Evolutionary conservation across 148 eudicot genomes (phyloP).

Genomic region (Chenopodium berlandieri): DNA sequence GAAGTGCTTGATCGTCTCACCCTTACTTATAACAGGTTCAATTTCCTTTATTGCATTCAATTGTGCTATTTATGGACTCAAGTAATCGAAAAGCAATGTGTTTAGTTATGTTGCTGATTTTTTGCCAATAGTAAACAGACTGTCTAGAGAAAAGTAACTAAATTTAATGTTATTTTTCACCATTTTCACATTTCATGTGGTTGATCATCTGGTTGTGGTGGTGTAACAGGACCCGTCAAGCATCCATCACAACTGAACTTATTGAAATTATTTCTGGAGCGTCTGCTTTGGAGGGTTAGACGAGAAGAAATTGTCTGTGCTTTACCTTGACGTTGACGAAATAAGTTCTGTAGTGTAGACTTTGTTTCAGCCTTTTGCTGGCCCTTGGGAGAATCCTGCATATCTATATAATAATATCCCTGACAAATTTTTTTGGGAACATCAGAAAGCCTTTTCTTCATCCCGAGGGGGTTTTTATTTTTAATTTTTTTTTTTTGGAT

Average conservation of each 20-base stretch:
- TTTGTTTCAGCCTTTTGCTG: slow-evolving; percentile 26
- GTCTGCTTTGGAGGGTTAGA: slow-evolving; percentile 69
- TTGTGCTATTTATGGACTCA: background rate
- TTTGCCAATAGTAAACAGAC: background rate
- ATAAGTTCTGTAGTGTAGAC: slow-evolving; percentile 32
- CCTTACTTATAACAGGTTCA: slow-evolving; percentile 73
- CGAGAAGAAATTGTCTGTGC: slow-evolving; percentile 10
- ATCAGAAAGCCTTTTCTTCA: slow-evolving; percentile 8
- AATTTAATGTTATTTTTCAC: background rate
- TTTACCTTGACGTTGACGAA: slow-evolving; percentile 44
- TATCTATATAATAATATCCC: slow-evolving; percentile 23
- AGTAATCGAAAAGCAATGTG: background rate
- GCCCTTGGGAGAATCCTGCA: slow-evolving; percentile 19
- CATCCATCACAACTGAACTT: slow-evolving; percentile 84
- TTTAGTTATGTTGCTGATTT: background rate
- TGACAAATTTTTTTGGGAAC: background rate
- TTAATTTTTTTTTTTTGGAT: background rate
- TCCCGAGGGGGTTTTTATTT: slow-evolving; percentile 4
- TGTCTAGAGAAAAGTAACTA: background rate
- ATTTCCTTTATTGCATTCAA: slow-evolving; percentile 15
- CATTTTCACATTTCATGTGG: slow-evolving; percentile 3
- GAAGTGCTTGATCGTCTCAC: slow-evolving; percentile 90
- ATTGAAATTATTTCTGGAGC: slow-evolving; percentile 93
- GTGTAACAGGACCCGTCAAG: slow-evolving; percentile 81
- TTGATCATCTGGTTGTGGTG: slow-evolving; percentile 21